phyloP scores from a whole-genome alignment of 1,139 yeast genomes.

The Geotrichum phurueaensis region DNA sequence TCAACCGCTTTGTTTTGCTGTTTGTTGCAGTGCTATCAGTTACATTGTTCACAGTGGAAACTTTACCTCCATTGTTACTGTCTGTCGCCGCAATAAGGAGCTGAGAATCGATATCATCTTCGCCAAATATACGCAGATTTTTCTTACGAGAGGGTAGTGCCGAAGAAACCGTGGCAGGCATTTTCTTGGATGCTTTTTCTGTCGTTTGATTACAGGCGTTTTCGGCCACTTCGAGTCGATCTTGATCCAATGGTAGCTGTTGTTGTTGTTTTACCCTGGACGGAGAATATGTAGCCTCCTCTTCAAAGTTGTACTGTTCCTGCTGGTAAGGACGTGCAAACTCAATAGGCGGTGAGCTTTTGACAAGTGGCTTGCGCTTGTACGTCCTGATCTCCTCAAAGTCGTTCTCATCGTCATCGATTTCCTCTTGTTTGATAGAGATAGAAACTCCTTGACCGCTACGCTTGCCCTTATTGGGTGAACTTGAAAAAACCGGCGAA shows the following conservation, averaged over 20 bases:
- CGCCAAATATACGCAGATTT: neutral
- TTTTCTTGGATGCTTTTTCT: neutral
- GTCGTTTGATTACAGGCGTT: neutral
- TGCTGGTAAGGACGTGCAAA: neutral
- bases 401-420: neutral
- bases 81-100: neutral
- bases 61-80: neutral
- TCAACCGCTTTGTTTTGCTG: neutral
- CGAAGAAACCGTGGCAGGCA: neutral
- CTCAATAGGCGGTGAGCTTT: neutral
- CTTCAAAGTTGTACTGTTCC: neutral
- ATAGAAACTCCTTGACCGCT: neutral
- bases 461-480: neutral
- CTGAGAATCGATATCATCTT: neutral
- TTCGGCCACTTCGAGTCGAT: neutral
- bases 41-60: neutral
- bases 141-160: neutral
- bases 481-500: constrained; percentile 4
- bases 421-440: neutral
- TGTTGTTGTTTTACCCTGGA: neutral
- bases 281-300: neutral
- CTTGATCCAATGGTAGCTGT: neutral
- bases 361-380: neutral
- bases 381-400: neutral
- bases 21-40: neutral